Conservation (phyloP, 2,329 filamentous ascomycete genomes). For the Tothia fuscella region DNA sequence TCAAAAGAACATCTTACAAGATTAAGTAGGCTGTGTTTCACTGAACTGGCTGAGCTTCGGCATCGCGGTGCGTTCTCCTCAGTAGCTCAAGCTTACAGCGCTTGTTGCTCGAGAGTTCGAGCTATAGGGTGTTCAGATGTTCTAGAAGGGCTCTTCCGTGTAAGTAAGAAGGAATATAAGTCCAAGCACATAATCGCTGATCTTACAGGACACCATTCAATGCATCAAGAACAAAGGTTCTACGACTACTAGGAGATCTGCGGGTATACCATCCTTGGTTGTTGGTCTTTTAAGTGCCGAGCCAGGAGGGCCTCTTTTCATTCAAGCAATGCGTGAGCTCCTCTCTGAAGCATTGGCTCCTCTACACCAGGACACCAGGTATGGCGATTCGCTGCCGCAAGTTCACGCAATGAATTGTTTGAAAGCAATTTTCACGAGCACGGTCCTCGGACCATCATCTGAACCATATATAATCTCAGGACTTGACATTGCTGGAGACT, state of each 20-base stretch:
- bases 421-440: slow-evolving; percentile 82
- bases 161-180: slow-evolving; percentile 36
- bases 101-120: slow-evolving; percentile 59
- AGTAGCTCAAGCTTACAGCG: slow-evolving; percentile 75
- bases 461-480: slow-evolving; percentile 63
- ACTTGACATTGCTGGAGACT: slow-evolving; percentile 56
- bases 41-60: slow-evolving; percentile 68
- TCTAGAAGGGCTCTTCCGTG: slow-evolving; percentile 49
- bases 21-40: slow-evolving; percentile 66
- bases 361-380: slow-evolving; percentile 35
- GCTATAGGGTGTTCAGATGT: slow-evolving; percentile 36
- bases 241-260: slow-evolving; percentile 75
- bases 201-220: slow-evolving; percentile 46
- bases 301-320: slow-evolving; percentile 43
- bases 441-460: slow-evolving; percentile 58
- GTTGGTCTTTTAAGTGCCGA: slow-evolving; percentile 67
- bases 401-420: slow-evolving; percentile 88
- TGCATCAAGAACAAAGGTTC: slow-evolving; percentile 66
- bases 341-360: slow-evolving; percentile 44
- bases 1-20: slow-evolving; percentile 43
- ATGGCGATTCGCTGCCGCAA: slow-evolving; percentile 26
- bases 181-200: slow-evolving; percentile 4
- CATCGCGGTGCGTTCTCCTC: slow-evolving; percentile 91
- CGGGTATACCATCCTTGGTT: slow-evolving; percentile 79
- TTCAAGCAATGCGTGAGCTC: slow-evolving; percentile 51